Base-by-base conservation (phyloP, 495 filamentous ascomycete genomes). In the Neurospora sp. region DNA sequence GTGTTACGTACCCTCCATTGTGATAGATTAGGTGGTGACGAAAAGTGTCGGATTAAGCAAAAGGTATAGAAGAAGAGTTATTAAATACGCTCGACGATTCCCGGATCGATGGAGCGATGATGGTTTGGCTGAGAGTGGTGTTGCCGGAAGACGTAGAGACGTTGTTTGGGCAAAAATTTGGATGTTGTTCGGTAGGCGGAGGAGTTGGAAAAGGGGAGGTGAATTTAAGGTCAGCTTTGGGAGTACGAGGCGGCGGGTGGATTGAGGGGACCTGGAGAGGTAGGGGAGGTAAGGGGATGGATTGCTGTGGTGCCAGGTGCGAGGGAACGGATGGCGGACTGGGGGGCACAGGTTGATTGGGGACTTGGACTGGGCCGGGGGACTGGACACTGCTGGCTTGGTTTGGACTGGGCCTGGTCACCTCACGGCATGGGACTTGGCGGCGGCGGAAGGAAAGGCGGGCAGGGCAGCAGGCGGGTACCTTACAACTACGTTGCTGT, bases 1-100 rank as follows among this genome's bases (percentile, higher is more conserved):
- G 68, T 72, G 65, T 35, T 14, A 79, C 83, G 72, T 86, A 86
- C 84, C 84, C 78, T 86, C 84, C 84, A 86, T 86, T 80, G 78
- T 84, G 83, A 78, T 75, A 79, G 83, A 84, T 83, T 84, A 84
- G 73, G 81, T 79, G 82, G 74, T 73, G 73, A 70, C 76, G 81
- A 74, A 74, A 81, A 77, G 73, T 73, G 75, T 79, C 76, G 71
- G 75, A 76, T 76, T 73, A 71, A 40, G 73, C 38, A 45, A 81
- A 74, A 78, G 74, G 74, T 79, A 77, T 59, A 78, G 75, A 76
- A 73, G 75, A 79, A 76, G 79, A 75, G 79, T 79, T 77, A 76
- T 78, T 74, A 76, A 78, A 75, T 70, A 71, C 81, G 80, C 80
- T 82, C 80, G 77, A 78, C 83, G 83, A 86, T 83, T 79, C 76